Base-by-base conservation (phyloP, 495 filamentous ascomycete genomes). In the Lepidopterella palustris region DNA sequence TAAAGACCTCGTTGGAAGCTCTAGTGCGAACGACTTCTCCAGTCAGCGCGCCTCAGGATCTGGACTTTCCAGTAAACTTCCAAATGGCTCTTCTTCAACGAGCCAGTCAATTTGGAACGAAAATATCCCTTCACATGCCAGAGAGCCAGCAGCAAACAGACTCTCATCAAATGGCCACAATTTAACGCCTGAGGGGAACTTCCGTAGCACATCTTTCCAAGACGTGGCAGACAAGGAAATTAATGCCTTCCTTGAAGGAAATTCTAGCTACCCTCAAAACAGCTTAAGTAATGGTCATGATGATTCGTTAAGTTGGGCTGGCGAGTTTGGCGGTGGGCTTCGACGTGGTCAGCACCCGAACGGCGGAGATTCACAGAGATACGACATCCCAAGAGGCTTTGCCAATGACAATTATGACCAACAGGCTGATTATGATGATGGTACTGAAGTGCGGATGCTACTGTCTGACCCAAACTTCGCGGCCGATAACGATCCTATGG, bases 391-490 rank as follows among this genome's bases (percentile, higher is more conserved):
- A 26, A 32, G 1, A 5, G 58, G 35, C 10, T 9, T 24, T 8
- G 9, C 49, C 18, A 21, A 1, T 18, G 21, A 28, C 6, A 4
- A 25, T 10, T 50, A 55, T 18, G 45, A n/a, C n/a, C 11, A 2
- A 20, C 11, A 23, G 9, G 5, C n/a, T 4, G 32, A 42, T 9
- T 53, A 56, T 24, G 53, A 61, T 39, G 59, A 61, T 23, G 59
- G 59, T 23, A 55, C 59, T 13, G 59, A 61, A 42, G 59, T 61
- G 10, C 25, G 35, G 5, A 53, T 31, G 45, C 40, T 61, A 11
- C 59, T 61, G 2, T 59, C 59, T 13, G 59, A 61, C 27, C 59
- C 59, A 11, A 25, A 15, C 13, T 57, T 61, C 26, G 15, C 13
- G 18, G 13, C 40, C 5, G 18, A 18, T 27, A 13, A 11, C n/a